Evolutionary conservation across 352 stramenopile species (phyloP).

Genomic region (Phytophthora pinifolia): DNA sequence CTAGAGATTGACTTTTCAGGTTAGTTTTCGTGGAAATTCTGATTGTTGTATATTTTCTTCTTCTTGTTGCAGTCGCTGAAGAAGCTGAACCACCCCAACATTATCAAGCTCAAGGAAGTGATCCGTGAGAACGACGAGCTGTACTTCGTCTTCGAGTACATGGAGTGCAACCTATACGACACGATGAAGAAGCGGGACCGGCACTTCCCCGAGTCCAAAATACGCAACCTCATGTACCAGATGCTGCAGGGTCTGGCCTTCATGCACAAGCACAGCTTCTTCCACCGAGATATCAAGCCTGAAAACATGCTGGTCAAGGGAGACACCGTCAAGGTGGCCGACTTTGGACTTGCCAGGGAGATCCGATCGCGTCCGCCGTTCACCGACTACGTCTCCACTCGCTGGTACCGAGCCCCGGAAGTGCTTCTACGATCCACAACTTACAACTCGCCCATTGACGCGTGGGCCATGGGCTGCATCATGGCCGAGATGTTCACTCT

Average conservation of each 20-base stretch:
- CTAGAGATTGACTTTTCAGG: not conserved
- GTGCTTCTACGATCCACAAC: slow-evolving; percentile 93
- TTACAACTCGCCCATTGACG: slow-evolving; percentile 98
- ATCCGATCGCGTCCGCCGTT: slow-evolving; percentile 92
- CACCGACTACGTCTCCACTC: slow-evolving; percentile 98
- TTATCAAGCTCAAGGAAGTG: slow-evolving; percentile 98
- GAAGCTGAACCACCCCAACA: slow-evolving; percentile 97
- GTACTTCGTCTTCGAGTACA: slow-evolving; percentile 99
- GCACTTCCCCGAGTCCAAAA: slow-evolving; percentile 92
- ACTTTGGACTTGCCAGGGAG: slow-evolving; percentile 97
- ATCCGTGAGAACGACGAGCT: slow-evolving; percentile 97
- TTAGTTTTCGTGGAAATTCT: not conserved
- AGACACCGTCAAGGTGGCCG: slow-evolving; percentile 96
- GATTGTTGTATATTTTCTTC: slow-evolving; percentile 1
- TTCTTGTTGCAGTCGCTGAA: slow-evolving; percentile 78
- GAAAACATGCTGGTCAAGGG: slow-evolving; percentile 98
- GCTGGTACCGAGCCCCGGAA: slow-evolving; percentile 99
- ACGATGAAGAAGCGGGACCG: slow-evolving; percentile 94
- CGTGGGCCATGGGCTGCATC: slow-evolving; percentile 98
- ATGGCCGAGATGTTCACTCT: slow-evolving; percentile 98
- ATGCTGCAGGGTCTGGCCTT: slow-evolving; percentile 97
- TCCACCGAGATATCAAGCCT: slow-evolving; percentile 98
- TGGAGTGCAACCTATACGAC: slow-evolving; percentile 98
- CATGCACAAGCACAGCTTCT: slow-evolving; percentile 98
- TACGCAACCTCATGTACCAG: slow-evolving; percentile 97